A percentile compares a stretch with the other conserved stretches of the same genome.
Evolutionary conservation across 2,329 filamentous ascomycete genomes (phyloP).

Genomic region (Bipolaris sorokiniana): DNA sequence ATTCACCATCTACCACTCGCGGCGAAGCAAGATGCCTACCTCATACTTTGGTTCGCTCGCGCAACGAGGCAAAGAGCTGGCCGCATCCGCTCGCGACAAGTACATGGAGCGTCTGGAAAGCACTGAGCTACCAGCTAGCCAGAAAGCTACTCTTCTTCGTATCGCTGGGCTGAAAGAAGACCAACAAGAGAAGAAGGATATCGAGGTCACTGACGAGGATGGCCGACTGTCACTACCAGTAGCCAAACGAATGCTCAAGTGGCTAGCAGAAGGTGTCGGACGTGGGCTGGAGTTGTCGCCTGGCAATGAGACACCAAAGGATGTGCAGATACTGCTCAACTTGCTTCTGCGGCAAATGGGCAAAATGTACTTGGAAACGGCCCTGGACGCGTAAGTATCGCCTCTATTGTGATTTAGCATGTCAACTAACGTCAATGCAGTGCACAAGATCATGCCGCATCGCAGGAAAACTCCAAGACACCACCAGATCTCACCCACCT

Average conservation of each 20-base stretch:
- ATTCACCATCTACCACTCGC: conserved; percentile 92
- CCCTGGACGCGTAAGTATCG: conserved; percentile 62
- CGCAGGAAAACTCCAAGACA: conserved; percentile 78
- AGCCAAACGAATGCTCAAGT: conserved; percentile 97
- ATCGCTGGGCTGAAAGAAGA: conserved; percentile 83
- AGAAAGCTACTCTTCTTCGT: conserved; percentile 87
- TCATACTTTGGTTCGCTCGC: conserved; percentile 93
- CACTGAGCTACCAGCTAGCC: conserved; percentile 83
- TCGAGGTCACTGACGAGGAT: conserved; percentile 89
- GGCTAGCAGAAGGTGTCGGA: conserved; percentile 94
- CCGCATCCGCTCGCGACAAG: conserved; percentile 86
- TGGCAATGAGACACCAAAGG: conserved; percentile 87
- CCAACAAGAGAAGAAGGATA: conserved; percentile 78
- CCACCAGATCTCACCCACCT: conserved; percentile 91
- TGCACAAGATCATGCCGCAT: conserved; percentile 69
- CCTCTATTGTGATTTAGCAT: background rate
- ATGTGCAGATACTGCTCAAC: conserved; percentile 83
- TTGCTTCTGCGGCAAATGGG: conserved; percentile 87
- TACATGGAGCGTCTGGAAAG: conserved; percentile 90
- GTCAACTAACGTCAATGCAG: conserved; percentile 30
- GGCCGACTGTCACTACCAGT: conserved; percentile 81
- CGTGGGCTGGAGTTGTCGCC: conserved; percentile 89
- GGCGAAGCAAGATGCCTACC: conserved; percentile 84
- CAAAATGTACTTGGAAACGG: conserved; percentile 74
- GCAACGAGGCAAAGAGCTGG: conserved; percentile 85